A percentile compares a stretch with the other conserved stretches of the same genome.
These are phyloP conservation scores for Plasmopara muralis DNA, from an alignment of 352 stramenopile genomes.

Conservation along the genomic window DNA sequence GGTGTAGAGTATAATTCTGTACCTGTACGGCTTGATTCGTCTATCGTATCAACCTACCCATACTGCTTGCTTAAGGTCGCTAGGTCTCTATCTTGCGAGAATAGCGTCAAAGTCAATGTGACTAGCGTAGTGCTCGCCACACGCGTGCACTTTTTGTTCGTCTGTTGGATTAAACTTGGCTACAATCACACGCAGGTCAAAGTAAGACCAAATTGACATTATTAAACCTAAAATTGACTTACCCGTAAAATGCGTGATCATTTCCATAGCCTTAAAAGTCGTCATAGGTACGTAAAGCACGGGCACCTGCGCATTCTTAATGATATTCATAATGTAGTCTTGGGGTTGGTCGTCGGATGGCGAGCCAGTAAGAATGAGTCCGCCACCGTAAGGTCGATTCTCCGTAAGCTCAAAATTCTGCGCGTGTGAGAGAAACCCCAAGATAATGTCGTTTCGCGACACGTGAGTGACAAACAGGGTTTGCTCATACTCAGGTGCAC, in stretches of 20 bases:
- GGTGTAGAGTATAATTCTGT: too few relatives aligned
- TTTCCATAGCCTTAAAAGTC: constrained; percentile 78
- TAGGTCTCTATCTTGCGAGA: constrained; percentile 32
- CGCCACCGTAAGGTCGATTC: constrained; percentile 66
- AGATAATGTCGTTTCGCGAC: constrained; percentile 87
- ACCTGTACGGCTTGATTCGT: too few relatives aligned
- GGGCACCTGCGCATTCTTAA: constrained; percentile 46
- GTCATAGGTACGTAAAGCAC: constrained; percentile 74
- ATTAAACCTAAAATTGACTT: constrained; percentile 1
- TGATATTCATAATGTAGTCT: constrained; percentile 73
- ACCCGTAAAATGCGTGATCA: constrained; percentile 77
- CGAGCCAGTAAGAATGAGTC: constrained; percentile 83
- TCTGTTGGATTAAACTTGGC: constrained; percentile 87
- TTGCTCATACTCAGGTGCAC: constrained; percentile 61
- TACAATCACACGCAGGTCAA: constrained; percentile 19
- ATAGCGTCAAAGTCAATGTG: constrained; percentile 79
- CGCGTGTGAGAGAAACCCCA: constrained; percentile 78
- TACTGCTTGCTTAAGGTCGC: too few relatives aligned
- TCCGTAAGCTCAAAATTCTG: constrained; percentile 68
- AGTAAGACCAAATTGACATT: neutral
- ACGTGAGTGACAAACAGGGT: constrained; percentile 87
- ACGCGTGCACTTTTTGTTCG: constrained; percentile 64
- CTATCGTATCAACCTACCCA: too few relatives aligned
- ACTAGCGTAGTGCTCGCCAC: constrained; percentile 80
- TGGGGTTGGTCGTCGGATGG: constrained; percentile 69